These are phyloP conservation scores for Cairneyella variabilis DNA, from an alignment of 495 filamentous ascomycete species.

Conservation along the genomic window DNA sequence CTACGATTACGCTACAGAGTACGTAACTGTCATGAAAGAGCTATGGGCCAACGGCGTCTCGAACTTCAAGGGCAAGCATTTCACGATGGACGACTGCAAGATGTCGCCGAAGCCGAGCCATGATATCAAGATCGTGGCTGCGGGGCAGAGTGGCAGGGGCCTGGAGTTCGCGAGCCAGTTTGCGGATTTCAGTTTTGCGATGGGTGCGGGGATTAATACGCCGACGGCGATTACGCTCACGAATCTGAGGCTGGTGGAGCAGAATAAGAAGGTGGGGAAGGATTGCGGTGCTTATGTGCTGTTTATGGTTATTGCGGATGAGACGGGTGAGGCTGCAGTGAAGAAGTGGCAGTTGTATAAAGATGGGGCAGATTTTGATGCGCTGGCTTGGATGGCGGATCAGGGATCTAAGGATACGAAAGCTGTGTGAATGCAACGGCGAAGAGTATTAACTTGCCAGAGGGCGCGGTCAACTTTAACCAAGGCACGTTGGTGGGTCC, in stretches of 20 bases:
- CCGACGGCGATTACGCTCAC: slow-evolving; percentile 24
- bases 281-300: slow-evolving; percentile 31
- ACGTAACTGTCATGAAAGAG: slow-evolving; percentile 32
- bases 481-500: slow-evolving; percentile 29
- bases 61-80: slow-evolving; percentile 33
- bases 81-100: slow-evolving; percentile 33
- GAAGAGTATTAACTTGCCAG: slow-evolving; percentile 22
- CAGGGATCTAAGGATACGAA: slow-evolving; percentile 29
- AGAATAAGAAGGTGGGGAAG: slow-evolving; percentile 20
- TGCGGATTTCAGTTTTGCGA: slow-evolving; percentile 31
- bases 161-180: slow-evolving; percentile 30
- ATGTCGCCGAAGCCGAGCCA: slow-evolving; percentile 28
- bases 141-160: slow-evolving; percentile 27
- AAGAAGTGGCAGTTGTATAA: slow-evolving; percentile 32
- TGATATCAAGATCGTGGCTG: slow-evolving; percentile 27
- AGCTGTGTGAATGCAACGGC: slow-evolving; percentile 27
- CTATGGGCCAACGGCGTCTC: slow-evolving; percentile 30
- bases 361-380: slow-evolving; percentile 27
- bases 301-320: slow-evolving; percentile 33
- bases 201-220: slow-evolving; percentile 30
- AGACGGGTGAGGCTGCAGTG: slow-evolving; percentile 29
- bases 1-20: slow-evolving; percentile 34
- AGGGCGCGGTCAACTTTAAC: slow-evolving; percentile 31
- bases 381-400: slow-evolving; percentile 29
- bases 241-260: slow-evolving; percentile 26